Conservation (phyloP, 495 filamentous ascomycete species). For the Massariosphaeria phaeospora region DNA sequence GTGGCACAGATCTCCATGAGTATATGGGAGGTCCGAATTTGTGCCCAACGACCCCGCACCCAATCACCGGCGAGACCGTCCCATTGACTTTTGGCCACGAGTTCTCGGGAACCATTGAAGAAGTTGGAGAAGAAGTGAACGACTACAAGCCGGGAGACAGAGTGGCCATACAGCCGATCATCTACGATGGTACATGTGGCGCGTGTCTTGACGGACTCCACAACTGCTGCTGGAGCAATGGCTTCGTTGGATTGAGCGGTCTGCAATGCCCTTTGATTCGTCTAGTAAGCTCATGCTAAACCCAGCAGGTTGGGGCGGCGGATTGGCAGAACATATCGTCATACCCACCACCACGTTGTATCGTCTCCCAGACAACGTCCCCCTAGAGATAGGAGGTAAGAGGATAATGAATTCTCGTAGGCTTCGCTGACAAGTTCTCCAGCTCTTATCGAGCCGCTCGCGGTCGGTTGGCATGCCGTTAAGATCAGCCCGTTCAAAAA, state of each 20-base stretch:
- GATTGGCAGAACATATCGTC: slow-evolving; percentile 53
- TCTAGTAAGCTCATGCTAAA: not conserved
- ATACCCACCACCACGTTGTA: slow-evolving; percentile 46
- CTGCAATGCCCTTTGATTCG: not conserved
- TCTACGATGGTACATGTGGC: slow-evolving; percentile 54
- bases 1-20: slow-evolving; percentile 54
- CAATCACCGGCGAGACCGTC: slow-evolving; percentile 52
- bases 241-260: slow-evolving; percentile 58
- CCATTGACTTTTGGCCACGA: slow-evolving; percentile 61
- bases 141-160: slow-evolving; percentile 50
- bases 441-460: slow-evolving; percentile 58
- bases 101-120: slow-evolving; percentile 55
- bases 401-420: not conserved
- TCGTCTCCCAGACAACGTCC: slow-evolving; percentile 46
- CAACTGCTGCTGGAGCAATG: slow-evolving; percentile 55
- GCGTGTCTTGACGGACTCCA: slow-evolving; percentile 48
- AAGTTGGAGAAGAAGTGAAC: slow-evolving; percentile 52
- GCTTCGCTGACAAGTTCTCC: not conserved
- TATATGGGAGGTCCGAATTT: slow-evolving; percentile 53
- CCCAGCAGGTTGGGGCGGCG: slow-evolving; percentile 52
- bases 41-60: slow-evolving; percentile 55
- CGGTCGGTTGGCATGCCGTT: slow-evolving; percentile 65
- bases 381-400: slow-evolving; percentile 49
- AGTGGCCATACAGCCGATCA: slow-evolving; percentile 57
- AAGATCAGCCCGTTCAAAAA: slow-evolving; percentile 49